Evolutionary conservation across 768 basidiomycete species (phyloP), one percentile per base, ranked within the genome.

Genomic region (Rhizopogon vulgaris): DNA sequence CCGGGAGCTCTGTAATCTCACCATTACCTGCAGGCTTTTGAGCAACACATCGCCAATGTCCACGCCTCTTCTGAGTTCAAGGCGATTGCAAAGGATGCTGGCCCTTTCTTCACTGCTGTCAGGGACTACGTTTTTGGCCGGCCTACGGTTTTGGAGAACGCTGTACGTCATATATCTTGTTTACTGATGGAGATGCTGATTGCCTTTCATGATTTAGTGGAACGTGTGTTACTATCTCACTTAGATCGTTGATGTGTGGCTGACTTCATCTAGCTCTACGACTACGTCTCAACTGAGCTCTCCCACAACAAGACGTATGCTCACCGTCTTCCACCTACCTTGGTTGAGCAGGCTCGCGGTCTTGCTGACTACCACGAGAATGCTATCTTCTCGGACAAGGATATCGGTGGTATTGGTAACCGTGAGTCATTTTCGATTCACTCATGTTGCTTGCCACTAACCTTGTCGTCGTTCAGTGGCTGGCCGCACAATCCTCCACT

Each of bases 261-360:
- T 47, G 48, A 47, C 49, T 45, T 38, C 12, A 30, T 45, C 30
- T 55, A 85, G 84, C 73, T 91, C 60, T 87, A 75, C 68, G 88
- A 91, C 70, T 92, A 78, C 69, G 73, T 93, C 63, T 83, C 82
- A 72, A 78, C 86, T 15, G 75, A 90, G 64, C 74, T 87, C 57
- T 77, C 74, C 46, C 87, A 94, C 77, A 92, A 94, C 78, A 82
- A 80, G 71, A 85, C 85, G 27, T 93, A 84, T 56, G 84, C 85
- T 2, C 77, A 83, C 69, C 82, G 84, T 58, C 82, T 92, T 38
- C 86, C 87, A n/a, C 86, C 87, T n/a, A 83, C 78, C 11, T 76
- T 84, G 66, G 63, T 87, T 55, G 82, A 88, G 58, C 87, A 88
- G 64, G 84, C 87, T 36, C 85, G 81, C 47, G 76, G 74, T 55